Evolutionary conservation across 352 stramenopile genomes (phyloP), one percentile per base, ranked within the genome.

Genomic region (Globisporangium canariense): DNA sequence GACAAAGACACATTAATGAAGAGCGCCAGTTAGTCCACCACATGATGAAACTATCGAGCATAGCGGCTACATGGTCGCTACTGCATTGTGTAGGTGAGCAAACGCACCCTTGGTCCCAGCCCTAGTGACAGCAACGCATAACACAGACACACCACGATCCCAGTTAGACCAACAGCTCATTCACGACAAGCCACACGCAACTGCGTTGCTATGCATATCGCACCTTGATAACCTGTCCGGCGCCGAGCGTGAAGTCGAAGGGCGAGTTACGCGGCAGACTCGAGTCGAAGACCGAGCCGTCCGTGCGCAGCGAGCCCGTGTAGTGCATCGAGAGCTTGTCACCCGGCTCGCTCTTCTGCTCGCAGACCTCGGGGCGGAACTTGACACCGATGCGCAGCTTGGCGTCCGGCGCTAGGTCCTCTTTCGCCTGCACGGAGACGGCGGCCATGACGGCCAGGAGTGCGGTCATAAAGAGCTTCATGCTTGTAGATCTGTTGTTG

Each of bases 241-340:
- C 62, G 45, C 96, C 94, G 55, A 99, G 96, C 58, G 91, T 93
- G 70, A 99, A 99, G 34, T 97, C 93, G 53, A 98, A 98, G 3
- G 97, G 96, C 69, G 81, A 60, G 64, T 93, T 93, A 65, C 97
- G 94, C 65, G 98, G 93, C 65, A 98, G 82, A 38, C 91, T 98
- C 61, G 91, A 98, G 81, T 99, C 97, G 73, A 99, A 99, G 70
- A 98, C 94, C 66, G 88, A 97, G 58, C 97, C 97, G 76, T 98
- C 93, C 70, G 97, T 98, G 69, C 83, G 88, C 40, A 99, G 75
- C 34, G 86, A 98, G 46, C 97, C 97, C 51, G 92, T 98, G 88
- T 98, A 98, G 81, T 98, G 92, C 70, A 98, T 98, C 60, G 89
- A 97, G 30, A 99, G 83, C 70, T 95, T 89, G 69, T 94, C 88